Conservation (phyloP, 306 rosid species). For the Lagenaria siceraria region DNA sequence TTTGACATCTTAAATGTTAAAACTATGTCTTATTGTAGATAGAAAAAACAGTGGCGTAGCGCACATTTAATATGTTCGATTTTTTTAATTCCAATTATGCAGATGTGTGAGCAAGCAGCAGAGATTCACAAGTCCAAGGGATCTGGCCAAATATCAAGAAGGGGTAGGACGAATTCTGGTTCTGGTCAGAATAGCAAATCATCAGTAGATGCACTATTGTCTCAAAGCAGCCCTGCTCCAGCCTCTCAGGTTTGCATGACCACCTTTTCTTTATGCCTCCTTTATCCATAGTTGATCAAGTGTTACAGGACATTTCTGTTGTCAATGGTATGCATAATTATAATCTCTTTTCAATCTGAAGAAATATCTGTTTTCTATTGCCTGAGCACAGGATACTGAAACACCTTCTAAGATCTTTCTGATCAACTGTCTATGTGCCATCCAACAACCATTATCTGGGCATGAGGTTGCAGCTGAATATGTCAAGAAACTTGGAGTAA, state of each 20-base stretch:
- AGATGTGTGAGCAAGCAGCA: conserved; percentile 98
- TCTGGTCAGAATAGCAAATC: conserved; percentile 49
- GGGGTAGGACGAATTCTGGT: conserved; percentile 56
- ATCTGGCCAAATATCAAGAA: conserved; percentile 47
- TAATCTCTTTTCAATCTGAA: neutral
- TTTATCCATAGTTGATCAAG: no score
- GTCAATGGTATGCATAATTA: neutral
- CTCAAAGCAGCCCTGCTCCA: conserved; percentile 27
- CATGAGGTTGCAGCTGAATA: conserved; percentile 69
- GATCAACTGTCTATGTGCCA: conserved; percentile 76
- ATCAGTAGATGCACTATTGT: conserved; percentile 77
- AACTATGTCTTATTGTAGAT: neutral
- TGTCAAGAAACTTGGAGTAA: conserved; percentile 55
- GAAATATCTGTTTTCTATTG: neutral
- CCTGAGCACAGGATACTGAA: conserved; percentile 57
- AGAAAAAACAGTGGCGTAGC: neutral
- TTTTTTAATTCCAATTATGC: conserved; percentile 10
- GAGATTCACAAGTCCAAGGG: conserved; percentile 91
- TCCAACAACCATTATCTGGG: conserved; percentile 73
- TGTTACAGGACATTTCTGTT: neutral
- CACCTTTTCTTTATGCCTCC: neutral
- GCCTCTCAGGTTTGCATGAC: conserved; percentile 26
- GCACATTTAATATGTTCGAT: neutral
- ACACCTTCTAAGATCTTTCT: conserved; percentile 90
- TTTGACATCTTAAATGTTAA: neutral